phyloP scores from a whole-genome alignment of 1,284 basidiomycete genomes.

The Tilletia indica region DNA sequence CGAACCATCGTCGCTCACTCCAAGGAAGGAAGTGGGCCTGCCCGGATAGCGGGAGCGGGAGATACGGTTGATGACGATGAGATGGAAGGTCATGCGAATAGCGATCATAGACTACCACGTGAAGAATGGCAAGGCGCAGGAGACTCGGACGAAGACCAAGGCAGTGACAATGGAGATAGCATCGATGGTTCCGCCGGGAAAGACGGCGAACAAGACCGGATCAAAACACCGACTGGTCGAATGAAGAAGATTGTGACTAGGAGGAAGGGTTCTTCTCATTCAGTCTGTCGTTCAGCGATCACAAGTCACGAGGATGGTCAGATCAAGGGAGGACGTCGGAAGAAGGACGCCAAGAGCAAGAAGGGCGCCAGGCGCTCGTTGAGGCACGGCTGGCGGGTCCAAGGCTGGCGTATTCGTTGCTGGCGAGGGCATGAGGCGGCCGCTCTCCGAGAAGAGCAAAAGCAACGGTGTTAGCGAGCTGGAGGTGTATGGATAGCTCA shows the following conservation, averaged over 20 bases:
- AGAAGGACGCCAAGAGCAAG: not conserved
- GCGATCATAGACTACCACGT: too few species aligned
- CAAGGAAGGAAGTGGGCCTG: not conserved
- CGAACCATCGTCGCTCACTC: not conserved
- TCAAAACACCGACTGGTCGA: too few species aligned
- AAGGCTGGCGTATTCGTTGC: not conserved
- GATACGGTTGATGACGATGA: not conserved
- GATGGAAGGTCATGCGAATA: not conserved
- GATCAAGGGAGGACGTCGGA: slow-evolving; percentile 9
- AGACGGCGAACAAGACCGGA: not conserved
- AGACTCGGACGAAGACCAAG: not conserved
- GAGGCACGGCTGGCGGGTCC: too few species aligned
- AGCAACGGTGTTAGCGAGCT: not conserved
- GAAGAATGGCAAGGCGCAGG: too few species aligned
- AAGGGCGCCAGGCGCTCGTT: not conserved
- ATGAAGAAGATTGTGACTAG: not conserved
- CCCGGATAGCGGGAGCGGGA: not conserved
- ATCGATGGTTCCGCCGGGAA: not conserved
- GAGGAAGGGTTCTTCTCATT: not conserved
- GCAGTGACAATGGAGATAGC: not conserved
- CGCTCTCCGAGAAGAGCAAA: not conserved
- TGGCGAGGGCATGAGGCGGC: not conserved
- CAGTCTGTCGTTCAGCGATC: not conserved
- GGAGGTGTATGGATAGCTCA: too few species aligned
- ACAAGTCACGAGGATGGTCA: slow-evolving; percentile 1